Percentiles rank a stretch among this genome's conserved stretches.
Evolutionary conservation across 352 stramenopile species (phyloP).

Genomic region (Phytophthora hibernalis): DNA sequence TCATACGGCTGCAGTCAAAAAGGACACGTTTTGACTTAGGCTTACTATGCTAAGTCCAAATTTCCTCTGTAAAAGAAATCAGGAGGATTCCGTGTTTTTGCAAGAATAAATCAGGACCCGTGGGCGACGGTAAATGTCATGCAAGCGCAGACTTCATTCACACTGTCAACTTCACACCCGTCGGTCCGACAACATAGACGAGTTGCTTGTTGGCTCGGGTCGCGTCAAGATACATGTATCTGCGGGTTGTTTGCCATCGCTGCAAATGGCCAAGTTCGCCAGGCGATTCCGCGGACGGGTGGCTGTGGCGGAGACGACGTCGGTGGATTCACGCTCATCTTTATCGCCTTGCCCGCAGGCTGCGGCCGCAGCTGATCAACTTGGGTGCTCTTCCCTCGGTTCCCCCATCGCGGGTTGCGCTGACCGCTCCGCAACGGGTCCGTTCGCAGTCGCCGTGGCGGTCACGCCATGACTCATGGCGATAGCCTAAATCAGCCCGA

Average conservation of each 20-base stretch:
- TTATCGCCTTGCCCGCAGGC: background rate
- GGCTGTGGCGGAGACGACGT: background rate
- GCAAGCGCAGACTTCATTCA: too few species aligned
- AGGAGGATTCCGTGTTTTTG: slow-evolving; percentile 22
- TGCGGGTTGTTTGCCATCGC: background rate
- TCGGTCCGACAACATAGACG: too few species aligned
- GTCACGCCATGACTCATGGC: slow-evolving; percentile 1
- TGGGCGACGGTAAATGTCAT: slow-evolving; percentile 3
- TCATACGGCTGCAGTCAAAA: slow-evolving; percentile 25
- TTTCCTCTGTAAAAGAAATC: slow-evolving; percentile 27
- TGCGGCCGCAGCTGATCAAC: slow-evolving; percentile 29
- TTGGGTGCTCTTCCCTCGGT: slow-evolving; percentile 22
- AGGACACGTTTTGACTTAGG: slow-evolving; percentile 17
- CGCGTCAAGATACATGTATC: background rate
- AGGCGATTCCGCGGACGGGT: slow-evolving; percentile 1
- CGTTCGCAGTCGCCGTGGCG: background rate
- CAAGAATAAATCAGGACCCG: slow-evolving; percentile 19
- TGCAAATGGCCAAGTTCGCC: too few species aligned
- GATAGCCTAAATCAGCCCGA: slow-evolving; percentile 37
- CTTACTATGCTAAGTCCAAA: slow-evolving; percentile 35
- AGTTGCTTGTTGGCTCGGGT: too few species aligned
- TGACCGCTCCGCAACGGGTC: background rate
- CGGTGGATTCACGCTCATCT: slow-evolving; percentile 33
- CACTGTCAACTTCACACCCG: too few species aligned
- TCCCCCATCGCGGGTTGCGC: background rate